Percentiles rank a stretch among this genome's conserved stretches.
phyloP scores from a whole-genome alignment of 2,329 filamentous ascomycete species.

The Tolypocladium sp. region DNA sequence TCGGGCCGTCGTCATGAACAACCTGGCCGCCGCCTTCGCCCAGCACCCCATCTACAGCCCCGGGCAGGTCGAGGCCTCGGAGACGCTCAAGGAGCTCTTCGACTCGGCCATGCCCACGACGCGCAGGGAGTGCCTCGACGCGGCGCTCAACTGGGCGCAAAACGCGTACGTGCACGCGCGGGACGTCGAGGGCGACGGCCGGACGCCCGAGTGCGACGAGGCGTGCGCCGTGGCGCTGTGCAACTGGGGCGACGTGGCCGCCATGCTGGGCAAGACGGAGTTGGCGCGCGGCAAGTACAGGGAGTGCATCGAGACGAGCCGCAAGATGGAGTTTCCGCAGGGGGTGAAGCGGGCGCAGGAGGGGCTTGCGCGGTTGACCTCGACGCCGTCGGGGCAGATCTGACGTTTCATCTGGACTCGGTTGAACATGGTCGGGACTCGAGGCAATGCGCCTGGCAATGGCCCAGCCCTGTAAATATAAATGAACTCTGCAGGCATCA shows the following conservation, averaged over 20 bases:
- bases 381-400: conserved; percentile 2
- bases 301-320: conserved; percentile 56
- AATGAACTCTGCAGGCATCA: too few species aligned
- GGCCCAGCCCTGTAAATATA: too few species aligned
- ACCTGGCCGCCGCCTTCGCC: conserved; percentile 64
- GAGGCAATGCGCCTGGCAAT: too few species aligned
- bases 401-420: too few species aligned
- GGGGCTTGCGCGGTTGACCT: conserved; percentile 30
- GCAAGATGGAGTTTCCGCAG: conserved; percentile 40
- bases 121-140: conserved; percentile 53
- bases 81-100: conserved; percentile 16
- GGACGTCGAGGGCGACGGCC: conserved; percentile 54
- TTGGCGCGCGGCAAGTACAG: conserved; percentile 61
- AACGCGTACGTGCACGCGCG: conserved; percentile 63
- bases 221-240: conserved; percentile 78
- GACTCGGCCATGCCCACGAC: conserved; percentile 30
- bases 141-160: conserved; percentile 68
- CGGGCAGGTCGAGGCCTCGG: conserved; percentile 14
- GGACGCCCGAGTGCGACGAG: conserved; percentile 72
- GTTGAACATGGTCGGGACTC: too few species aligned
- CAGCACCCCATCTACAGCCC: conserved; percentile 46
- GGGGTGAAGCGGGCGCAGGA: conserved; percentile 44
- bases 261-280: conserved; percentile 56
- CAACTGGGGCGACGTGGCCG: conserved; percentile 77
- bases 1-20: conserved; percentile 78